A percentile compares a stretch with the other conserved stretches of the same genome.
Evolutionary conservation across 1,284 basidiomycete species (phyloP).

Genomic region (Naganishia liquefaciens): DNA sequence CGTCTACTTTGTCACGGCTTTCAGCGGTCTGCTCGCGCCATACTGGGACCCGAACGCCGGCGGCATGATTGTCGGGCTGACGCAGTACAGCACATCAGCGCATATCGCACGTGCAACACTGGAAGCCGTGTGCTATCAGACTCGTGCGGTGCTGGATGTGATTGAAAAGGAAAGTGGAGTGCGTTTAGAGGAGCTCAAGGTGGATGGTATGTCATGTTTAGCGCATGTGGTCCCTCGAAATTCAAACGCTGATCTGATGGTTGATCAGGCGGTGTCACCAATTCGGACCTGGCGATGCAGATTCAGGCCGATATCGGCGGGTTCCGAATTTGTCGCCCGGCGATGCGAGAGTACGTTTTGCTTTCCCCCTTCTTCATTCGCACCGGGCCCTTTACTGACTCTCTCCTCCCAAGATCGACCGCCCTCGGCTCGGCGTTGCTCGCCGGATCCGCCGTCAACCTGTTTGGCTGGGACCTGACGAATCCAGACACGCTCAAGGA

Average conservation of each 20-base stretch:
- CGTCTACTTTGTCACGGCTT: constrained; percentile 96
- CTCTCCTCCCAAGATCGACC: constrained; percentile 66
- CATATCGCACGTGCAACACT: constrained; percentile 93
- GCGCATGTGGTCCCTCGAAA: too few relatives aligned
- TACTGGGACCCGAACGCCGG: constrained; percentile 52
- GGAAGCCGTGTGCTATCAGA: constrained; percentile 76
- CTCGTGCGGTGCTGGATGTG: constrained; percentile 88
- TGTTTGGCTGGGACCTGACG: constrained; percentile 92
- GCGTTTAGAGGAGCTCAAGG: constrained; percentile 78
- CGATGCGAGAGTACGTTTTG: constrained; percentile 94
- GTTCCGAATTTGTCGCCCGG: constrained; percentile 84
- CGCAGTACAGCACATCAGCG: constrained; percentile 86
- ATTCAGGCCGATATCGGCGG: constrained; percentile 91
- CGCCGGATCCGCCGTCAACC: constrained; percentile 82
- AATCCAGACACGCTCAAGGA: constrained; percentile 81
- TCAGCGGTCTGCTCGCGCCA: constrained; percentile 86
- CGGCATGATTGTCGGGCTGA: constrained; percentile 60
- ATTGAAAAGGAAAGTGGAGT: constrained; percentile 75
- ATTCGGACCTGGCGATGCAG: constrained; percentile 74
- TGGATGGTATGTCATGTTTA: constrained; percentile 69
- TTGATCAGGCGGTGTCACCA: constrained; percentile 73
- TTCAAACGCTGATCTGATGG: constrained; percentile 28
- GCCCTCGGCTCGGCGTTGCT: constrained; percentile 94
- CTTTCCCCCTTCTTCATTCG: constrained; percentile 17
- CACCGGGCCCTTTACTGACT: constrained; percentile 11